Base-by-base conservation (phyloP, 768 basidiomycete genomes). In the Mycena floridula region DNA sequence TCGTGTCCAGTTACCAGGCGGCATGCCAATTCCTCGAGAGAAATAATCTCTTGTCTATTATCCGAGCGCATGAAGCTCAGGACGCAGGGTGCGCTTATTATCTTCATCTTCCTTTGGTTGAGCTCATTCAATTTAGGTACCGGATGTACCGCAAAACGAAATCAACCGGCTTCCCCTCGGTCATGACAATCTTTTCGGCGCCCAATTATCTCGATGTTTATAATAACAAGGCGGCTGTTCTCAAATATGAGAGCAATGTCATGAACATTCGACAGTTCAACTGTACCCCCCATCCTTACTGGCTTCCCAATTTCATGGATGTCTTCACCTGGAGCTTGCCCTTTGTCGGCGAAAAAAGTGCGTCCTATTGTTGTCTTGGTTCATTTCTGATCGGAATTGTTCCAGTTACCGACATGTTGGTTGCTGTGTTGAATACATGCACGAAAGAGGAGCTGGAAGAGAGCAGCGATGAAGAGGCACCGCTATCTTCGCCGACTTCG, bases 231-330 rank as follows among this genome's bases (percentile, higher is more conserved):
- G 96, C 94, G 2, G 96, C 96, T 0, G 94, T 99, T 18, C 79
- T 99, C 59, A 98, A 98, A 68, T 98, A 98, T 59, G 96, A 98
- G 68, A 92, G 89, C 62, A 99, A 99, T 59, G 93, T 95, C 44
- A 89, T 97, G 83, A 97, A 96, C 64, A 97, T 97, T 55, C 81
- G 93, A 37, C 95, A 98, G 60, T 98, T 96, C 70, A 96, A 97
- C 66, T 92, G 89, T 63, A 89, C 86, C 2, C 93, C 94, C 11
- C 94, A 96, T 56, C 85, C 85, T 7, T 98, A 97, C 61, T 98
- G 95, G 95, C 69, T 99, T 43, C 96, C 96, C 4, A 99, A 99
- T 64, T 99, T 99, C 58, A 97, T 98, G 94, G 95, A 98, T 55
- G 94, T 94, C 20, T 99, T 99, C 60, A 97, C 96, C 0, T 99